Conservation (phyloP, 75 land plant genomes). For the Isoetes taiwanensis region DNA sequence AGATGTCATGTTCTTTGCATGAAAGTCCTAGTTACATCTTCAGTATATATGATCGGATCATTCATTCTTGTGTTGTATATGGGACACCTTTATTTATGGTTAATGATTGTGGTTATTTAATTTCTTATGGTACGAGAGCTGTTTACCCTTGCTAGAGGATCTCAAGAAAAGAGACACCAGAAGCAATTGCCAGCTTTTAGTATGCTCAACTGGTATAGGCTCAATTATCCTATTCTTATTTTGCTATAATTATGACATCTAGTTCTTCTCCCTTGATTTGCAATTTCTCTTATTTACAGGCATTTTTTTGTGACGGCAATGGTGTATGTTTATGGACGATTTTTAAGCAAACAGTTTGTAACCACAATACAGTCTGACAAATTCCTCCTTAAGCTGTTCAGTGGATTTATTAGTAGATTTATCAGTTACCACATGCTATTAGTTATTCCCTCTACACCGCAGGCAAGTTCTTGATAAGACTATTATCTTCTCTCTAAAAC, state of each 20-base stretch:
- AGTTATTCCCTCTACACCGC: slow-evolving; percentile 78
- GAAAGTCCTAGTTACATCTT: too few relatives aligned
- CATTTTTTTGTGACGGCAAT: slow-evolving; percentile 94
- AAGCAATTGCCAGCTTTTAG: slow-evolving; percentile 70
- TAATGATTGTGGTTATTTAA: slow-evolving; percentile 87
- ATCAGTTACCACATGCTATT: slow-evolving; percentile 86
- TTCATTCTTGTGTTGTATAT: slow-evolving; percentile 62
- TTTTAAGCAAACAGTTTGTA: slow-evolving; percentile 68
- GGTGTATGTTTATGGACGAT: slow-evolving; percentile 86
- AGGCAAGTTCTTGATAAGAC: slow-evolving; percentile 39
- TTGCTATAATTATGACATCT: background rate
- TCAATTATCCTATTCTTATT: slow-evolving; percentile 3
- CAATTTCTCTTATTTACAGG: slow-evolving; percentile 32
- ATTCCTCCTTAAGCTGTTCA: slow-evolving; percentile 48
- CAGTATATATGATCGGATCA: slow-evolving; percentile 87
- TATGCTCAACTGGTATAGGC: slow-evolving; percentile 67
- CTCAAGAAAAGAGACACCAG: slow-evolving; percentile 61
- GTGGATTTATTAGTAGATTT: too few relatives aligned
- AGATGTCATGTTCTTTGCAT: too few relatives aligned
- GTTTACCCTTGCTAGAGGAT: slow-evolving; percentile 59
- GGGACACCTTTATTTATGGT: slow-evolving; percentile 91
- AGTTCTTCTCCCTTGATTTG: background rate
- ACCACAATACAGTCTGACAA: slow-evolving; percentile 74
- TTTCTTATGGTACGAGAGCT: slow-evolving; percentile 81
- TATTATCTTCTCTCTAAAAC: too few relatives aligned